Evolutionary conservation across 257 asterid genomes (phyloP).

Genomic region (Agastache rugosa): DNA sequence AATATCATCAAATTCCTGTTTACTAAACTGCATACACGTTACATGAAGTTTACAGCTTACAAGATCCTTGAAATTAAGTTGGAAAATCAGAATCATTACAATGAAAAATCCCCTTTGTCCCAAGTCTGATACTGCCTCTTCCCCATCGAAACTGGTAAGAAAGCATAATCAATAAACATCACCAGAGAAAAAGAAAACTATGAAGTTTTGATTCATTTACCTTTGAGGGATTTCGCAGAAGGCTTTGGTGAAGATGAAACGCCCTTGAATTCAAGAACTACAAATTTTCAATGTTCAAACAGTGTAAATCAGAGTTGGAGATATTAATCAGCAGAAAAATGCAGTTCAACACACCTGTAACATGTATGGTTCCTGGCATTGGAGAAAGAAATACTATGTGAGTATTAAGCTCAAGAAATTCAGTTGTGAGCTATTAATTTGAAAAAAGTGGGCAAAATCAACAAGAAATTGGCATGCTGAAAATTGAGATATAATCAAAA

Average conservation of each 20-base stretch:
- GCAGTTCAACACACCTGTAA: constrained; percentile 61
- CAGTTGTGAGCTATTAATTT: constrained; percentile 8
- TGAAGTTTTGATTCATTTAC: constrained; percentile 39
- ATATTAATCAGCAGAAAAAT: constrained; percentile 13
- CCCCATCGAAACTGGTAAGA: constrained; percentile 78
- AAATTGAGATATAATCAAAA: constrained; percentile 24
- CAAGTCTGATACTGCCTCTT: constrained; percentile 73
- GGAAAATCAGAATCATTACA: constrained; percentile 62
- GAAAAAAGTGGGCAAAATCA: constrained; percentile 26
- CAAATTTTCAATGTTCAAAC: constrained; percentile 20
- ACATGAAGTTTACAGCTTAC: neutral
- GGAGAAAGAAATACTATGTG: constrained; percentile 32
- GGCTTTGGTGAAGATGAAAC: constrained; percentile 60
- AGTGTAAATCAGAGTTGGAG: constrained; percentile 18
- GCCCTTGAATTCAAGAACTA: constrained; percentile 84
- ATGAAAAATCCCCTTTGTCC: constrained; percentile 78
- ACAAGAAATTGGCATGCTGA: constrained; percentile 20
- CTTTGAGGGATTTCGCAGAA: constrained; percentile 66
- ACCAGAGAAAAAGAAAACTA: neutral
- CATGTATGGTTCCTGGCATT: constrained; percentile 96
- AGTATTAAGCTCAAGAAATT: constrained; percentile 12
- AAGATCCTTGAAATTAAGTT: constrained; percentile 26
- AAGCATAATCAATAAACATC: neutral
- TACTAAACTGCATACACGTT: constrained; percentile 12
- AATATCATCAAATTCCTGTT: constrained; percentile 23